Evolutionary conservation across 2,329 filamentous ascomycete genomes (phyloP), one percentile per base, ranked within the genome.

Genomic region (Fusarium tjaetaba): DNA sequence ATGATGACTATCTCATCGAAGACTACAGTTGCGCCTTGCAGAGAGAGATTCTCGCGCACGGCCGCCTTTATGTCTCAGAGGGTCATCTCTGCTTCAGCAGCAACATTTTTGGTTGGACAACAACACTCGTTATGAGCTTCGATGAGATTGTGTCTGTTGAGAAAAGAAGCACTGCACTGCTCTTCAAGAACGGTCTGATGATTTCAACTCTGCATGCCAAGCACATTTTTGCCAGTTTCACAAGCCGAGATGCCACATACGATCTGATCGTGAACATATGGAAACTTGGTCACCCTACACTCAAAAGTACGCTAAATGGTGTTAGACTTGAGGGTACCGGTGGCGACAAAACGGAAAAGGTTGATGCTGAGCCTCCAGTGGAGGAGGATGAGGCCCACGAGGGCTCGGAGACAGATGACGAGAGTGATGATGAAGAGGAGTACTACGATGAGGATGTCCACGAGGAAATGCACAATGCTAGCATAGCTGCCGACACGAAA

Each of bases 61-160:
- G 96, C 11, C 90, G 96, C 45, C 88, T 99, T 20, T 99, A 99
- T 79, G 94, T 99, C 46, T 98, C 96, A 0, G 96, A 99, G 84
- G 95, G 96, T 16, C 96, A 99, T 80, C 90, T 99, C 52, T 99
- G 96, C 85, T 99, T 99, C 83, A 98, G 95, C 79, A 98, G 96
- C 86, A 99, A 99, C 80, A 99, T 99, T 74, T 89, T 99, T 52
- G 96, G 96, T 61, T 99, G 96, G 96, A 93, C 97, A 28, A 99
- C 96, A 0, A 99, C 96, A 3, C 86, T 99, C 46, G 96, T 99
- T 59, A 97, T 99, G 85, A 97, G 95, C 81, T 99, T 99, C 80
- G 96, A 99, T 79, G 96, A 99, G 82, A 94, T 99, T 65, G 94
- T 98, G 26, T 95, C 96, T 2, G 93, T 99, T 13, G 96, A 99